Conservation (phyloP, 768 basidiomycete species). For the Lanmaoa rubissima region DNA sequence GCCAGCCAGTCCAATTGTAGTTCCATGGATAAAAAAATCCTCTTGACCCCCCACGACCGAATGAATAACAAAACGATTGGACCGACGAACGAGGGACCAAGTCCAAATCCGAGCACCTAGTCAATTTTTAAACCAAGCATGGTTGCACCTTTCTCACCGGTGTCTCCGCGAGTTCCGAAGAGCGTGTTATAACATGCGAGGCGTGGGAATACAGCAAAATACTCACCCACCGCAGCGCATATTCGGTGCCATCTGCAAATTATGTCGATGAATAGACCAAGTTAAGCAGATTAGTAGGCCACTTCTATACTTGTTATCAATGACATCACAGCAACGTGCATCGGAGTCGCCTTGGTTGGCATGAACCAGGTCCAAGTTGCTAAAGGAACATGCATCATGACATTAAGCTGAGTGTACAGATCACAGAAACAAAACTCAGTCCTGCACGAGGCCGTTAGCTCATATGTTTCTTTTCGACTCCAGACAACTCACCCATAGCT, state of each 20-base stretch:
- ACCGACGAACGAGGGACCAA: not conserved
- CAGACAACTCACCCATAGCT: slow-evolving; percentile 81
- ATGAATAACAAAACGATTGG: not conserved
- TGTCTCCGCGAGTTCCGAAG: not conserved
- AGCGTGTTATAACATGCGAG: slow-evolving; percentile 2
- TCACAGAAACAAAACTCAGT: slow-evolving; percentile 21
- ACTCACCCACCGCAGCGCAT: not conserved
- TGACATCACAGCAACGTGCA: not conserved
- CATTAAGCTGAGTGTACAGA: slow-evolving; percentile 12
- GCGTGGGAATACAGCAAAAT: not conserved
- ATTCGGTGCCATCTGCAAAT: not conserved
- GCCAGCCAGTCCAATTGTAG: not conserved
- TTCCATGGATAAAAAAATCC: not conserved
- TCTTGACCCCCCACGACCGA: not conserved
- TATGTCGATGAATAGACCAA: no score
- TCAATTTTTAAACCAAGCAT: not conserved
- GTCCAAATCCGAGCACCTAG: not conserved
- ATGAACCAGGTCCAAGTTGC: not conserved
- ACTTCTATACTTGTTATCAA: slow-evolving; percentile 3
- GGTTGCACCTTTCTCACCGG: slow-evolving; percentile 8
- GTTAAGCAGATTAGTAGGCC: no score
- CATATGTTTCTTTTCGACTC: not conserved
- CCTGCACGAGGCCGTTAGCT: slow-evolving; percentile 23
- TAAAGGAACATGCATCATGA: not conserved
- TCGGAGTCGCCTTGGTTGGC: no score